A percentile compares a stretch with the other conserved stretches of the same genome.
Conservation (phyloP, 2,329 filamentous ascomycete species). For the Pseudopithomyces chartarum region DNA sequence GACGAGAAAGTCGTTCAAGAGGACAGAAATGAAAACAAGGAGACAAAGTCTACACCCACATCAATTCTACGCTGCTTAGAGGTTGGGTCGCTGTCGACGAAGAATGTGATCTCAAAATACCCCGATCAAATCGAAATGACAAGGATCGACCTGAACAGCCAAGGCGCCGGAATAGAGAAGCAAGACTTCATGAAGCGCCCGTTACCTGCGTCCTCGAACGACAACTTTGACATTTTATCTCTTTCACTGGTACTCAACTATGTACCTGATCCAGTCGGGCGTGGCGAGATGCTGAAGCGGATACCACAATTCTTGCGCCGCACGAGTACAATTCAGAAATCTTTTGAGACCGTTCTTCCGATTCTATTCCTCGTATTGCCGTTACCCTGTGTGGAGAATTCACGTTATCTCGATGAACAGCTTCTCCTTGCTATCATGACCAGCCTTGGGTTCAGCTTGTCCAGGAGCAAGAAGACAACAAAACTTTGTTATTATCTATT, state of each 20-base stretch:
- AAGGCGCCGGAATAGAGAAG: conserved; percentile 77
- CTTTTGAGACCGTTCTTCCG: conserved; percentile 50
- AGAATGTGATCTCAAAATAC: conserved; percentile 79
- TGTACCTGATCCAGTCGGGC: conserved; percentile 74
- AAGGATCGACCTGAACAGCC: conserved; percentile 89
- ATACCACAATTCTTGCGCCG: conserved; percentile 39
- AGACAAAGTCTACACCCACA: not conserved
- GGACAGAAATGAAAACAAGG: conserved; percentile 8
- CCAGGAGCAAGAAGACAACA: conserved; percentile 72
- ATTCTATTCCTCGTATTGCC: conserved; percentile 89
- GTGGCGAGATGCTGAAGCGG: conserved; percentile 79
- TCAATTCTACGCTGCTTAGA: conserved; percentile 72
- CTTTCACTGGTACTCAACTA: conserved; percentile 94
- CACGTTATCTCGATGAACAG: conserved; percentile 80
- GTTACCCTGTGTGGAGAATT: conserved; percentile 85
- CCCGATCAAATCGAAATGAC: conserved; percentile 71
- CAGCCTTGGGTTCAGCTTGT: conserved; percentile 72
- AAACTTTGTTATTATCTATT: conserved; percentile 94
- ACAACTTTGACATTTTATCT: conserved; percentile 87
- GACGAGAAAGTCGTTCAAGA: conserved; percentile 28
- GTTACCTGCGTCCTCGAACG: conserved; percentile 63
- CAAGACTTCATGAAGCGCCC: conserved; percentile 95
- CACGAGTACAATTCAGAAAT: conserved; percentile 9
- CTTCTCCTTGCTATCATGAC: conserved; percentile 75
- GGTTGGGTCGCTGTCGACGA: conserved; percentile 82